phyloP scores from a whole-genome alignment of 2,329 filamentous ascomycete genomes.

The Claviceps capensis region DNA sequence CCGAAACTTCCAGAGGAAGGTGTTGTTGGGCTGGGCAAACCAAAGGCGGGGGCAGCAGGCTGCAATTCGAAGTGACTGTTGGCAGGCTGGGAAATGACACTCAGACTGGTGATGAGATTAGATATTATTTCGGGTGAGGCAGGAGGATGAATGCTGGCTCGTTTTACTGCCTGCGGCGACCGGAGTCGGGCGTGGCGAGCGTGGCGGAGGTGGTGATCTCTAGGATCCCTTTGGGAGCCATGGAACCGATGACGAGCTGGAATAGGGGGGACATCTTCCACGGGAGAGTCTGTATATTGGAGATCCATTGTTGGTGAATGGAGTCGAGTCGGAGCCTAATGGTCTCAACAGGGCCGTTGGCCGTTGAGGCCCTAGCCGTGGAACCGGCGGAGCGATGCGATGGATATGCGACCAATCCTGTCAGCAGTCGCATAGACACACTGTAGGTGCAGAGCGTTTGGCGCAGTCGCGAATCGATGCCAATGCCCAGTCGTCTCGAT shows the following conservation, averaged over 20 bases:
- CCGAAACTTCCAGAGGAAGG: constrained; percentile 44
- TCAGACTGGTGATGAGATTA: constrained; percentile 54
- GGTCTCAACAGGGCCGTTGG: neutral
- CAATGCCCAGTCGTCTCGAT: neutral
- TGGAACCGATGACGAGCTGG: constrained; percentile 11
- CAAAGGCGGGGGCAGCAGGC: constrained; percentile 26
- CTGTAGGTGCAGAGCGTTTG: neutral
- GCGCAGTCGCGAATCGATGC: neutral
- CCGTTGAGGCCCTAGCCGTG: neutral
- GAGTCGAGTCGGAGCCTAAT: neutral
- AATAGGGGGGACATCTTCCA: constrained; percentile 18
- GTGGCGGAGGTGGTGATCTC: constrained; percentile 2
- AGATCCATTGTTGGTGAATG: constrained; percentile 12
- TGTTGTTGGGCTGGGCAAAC: constrained; percentile 23
- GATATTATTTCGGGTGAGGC: constrained; percentile 58
- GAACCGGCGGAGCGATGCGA: neutral
- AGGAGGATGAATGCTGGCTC: constrained; percentile 21
- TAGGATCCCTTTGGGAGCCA: neutral
- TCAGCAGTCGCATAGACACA: neutral
- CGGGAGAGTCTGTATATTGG: constrained; percentile 2
- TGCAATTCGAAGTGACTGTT: constrained; percentile 55
- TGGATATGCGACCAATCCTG: neutral
- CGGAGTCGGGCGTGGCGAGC: constrained; percentile 6
- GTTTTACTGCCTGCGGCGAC: constrained; percentile 4
- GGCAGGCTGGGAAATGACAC: constrained; percentile 53